Evolutionary conservation across 306 rosid genomes (phyloP).

Genomic region (Heteromeles arbutifolia): DNA sequence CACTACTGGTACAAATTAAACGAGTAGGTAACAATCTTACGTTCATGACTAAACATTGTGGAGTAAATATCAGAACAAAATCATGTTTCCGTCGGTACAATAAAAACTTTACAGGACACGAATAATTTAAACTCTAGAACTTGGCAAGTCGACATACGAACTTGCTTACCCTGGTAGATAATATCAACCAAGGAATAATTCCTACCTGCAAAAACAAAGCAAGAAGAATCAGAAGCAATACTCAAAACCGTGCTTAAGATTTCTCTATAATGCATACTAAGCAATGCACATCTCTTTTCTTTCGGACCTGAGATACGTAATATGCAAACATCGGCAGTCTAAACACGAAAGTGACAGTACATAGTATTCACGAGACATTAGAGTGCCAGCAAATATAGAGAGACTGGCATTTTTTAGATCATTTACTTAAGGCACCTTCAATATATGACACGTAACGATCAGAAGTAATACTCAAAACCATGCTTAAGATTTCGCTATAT

Average conservation of each 20-base stretch:
- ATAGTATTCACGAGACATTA: not conserved
- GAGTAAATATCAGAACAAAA: conserved; percentile 30
- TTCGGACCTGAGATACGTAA: not conserved
- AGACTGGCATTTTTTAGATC: not conserved
- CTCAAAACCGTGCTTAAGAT: too few relatives aligned
- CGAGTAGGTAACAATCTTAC: not conserved
- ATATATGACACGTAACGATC: too few relatives aligned
- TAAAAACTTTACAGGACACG: not conserved
- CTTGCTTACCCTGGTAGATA: conserved; percentile 69
- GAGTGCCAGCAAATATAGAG: not conserved
- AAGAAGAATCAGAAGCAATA: not conserved
- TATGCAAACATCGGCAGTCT: not conserved
- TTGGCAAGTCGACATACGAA: conserved; percentile 36
- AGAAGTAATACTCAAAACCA: too few relatives aligned
- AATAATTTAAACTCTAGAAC: not conserved
- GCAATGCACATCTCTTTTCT: too few relatives aligned
- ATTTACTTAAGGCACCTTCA: too few relatives aligned
- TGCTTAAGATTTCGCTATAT: too few relatives aligned
- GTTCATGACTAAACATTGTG: not conserved
- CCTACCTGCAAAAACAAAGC: conserved; percentile 58
- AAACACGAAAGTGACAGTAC: not conserved
- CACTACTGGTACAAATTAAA: not conserved
- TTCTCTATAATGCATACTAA: not conserved
- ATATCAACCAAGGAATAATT: conserved; percentile 73
- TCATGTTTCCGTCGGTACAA: not conserved